Percentiles rank a stretch among this genome's conserved stretches.
These are phyloP conservation scores for Mollisiaceae sp. DNA, from an alignment of 2,329 filamentous ascomycete genomes.

Conservation along the genomic window DNA sequence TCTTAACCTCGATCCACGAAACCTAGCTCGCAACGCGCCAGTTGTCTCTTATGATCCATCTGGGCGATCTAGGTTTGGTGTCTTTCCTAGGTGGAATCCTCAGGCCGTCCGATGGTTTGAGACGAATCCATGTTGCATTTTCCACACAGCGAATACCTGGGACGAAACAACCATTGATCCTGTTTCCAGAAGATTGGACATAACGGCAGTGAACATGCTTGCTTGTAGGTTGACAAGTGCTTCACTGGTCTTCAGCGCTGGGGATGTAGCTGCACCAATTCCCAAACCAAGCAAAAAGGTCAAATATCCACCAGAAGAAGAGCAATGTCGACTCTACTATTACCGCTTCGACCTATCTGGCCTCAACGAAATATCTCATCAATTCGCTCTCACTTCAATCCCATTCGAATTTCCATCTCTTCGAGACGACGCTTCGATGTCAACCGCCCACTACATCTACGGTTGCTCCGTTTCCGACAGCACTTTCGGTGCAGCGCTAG, in stretches of 20 bases:
- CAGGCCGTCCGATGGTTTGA: slow-evolving; percentile 68
- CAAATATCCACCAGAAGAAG: slow-evolving; percentile 53
- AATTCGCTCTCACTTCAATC: slow-evolving; percentile 68
- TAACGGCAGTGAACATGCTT: slow-evolving; percentile 63
- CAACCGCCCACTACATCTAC: slow-evolving; percentile 64
- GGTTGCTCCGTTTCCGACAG: slow-evolving; percentile 66
- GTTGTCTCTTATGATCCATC: slow-evolving; percentile 64
- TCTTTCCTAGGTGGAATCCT: slow-evolving; percentile 68
- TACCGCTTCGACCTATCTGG: slow-evolving; percentile 61
- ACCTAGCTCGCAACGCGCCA: slow-evolving; percentile 59
- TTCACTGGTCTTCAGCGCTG: slow-evolving; percentile 67
- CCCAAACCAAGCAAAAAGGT: slow-evolving; percentile 37
- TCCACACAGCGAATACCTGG: slow-evolving; percentile 76
- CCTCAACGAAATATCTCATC: slow-evolving; percentile 54
- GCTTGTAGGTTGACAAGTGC: slow-evolving; percentile 71
- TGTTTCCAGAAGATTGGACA: slow-evolving; percentile 36
- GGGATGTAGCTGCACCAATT: slow-evolving; percentile 63
- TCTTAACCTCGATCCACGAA: slow-evolving; percentile 66
- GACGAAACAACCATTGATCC: slow-evolving; percentile 50
- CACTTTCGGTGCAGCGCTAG: slow-evolving; percentile 64
- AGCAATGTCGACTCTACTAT: slow-evolving; percentile 73
- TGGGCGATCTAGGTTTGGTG: slow-evolving; percentile 65
- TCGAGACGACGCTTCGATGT: slow-evolving; percentile 60
- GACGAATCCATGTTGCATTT: slow-evolving; percentile 70
- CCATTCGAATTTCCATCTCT: slow-evolving; percentile 72